Evolutionary conservation across 495 filamentous ascomycete genomes (phyloP), one percentile per base, ranked within the genome.

Genomic region (Talaromyces liani): DNA sequence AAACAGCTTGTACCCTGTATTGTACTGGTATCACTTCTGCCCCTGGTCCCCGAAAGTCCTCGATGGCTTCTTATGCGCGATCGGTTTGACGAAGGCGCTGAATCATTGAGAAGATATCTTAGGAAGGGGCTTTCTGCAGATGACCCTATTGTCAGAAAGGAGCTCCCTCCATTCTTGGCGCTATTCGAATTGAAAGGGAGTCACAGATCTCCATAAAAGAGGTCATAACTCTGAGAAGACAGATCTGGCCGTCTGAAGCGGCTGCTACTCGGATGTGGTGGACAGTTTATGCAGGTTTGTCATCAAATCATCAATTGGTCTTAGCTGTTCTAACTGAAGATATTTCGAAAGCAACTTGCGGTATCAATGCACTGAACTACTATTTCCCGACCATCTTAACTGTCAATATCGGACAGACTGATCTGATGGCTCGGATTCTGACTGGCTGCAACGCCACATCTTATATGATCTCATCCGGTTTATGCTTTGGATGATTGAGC

Each of bases 351-450:
- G 66, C 75, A 80, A 68, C 70, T 81, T 47, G 70, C 6, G 81
- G 82, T 14, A 81, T 80, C 64, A 82, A 81, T 63, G 71, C 84
- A 24, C 79, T 85, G 53, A 77, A 76, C 41, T 80, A 83, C 62
- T 85, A 84, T 61, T 76, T 79, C 1, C 72, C 82, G 0, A 76
- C 76, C 0, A 78, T 85, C 54, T 81, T 82, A 65, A 67, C 81
- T 41, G 71, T 82, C 62, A 76, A 75, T 60, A 76, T 84, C 24
- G 75, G 78, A 4, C 69, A 83, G 1, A 71, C 71, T 16, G 90
- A 93, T 69, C 84, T 93, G 61, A 91, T 92, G 75, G 90, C 90
- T 0, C 90, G 88, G 56, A 71, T 93, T 0, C 71, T 91, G 4
- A 86, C 87, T 12, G 88, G 87, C 41, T 78, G 88, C 18, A 88